Evolutionary conservation across 1,284 basidiomycete species (phyloP).

Genomic region (Vanrija sp.): DNA sequence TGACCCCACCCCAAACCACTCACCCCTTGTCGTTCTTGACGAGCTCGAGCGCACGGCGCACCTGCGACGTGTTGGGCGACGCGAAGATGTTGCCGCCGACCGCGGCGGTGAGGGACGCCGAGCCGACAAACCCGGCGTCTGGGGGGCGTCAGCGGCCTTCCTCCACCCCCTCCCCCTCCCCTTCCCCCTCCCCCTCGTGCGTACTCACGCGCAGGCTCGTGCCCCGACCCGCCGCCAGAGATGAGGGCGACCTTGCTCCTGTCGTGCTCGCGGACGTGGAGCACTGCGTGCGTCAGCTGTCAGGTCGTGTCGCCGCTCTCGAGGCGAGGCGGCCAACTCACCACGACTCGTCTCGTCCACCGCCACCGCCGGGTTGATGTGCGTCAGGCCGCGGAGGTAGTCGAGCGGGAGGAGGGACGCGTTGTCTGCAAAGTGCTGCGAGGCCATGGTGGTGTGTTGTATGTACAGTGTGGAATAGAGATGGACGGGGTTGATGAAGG

Average conservation of each 20-base stretch:
- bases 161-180: background rate
- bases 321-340: constrained; percentile 2
- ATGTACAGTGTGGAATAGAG: background rate
- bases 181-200: background rate
- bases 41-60: constrained; percentile 71
- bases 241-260: constrained; percentile 71
- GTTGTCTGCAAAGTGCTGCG: constrained; percentile 68
- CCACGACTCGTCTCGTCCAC: constrained; percentile 55
- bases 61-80: constrained; percentile 78
- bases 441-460: constrained; percentile 9
- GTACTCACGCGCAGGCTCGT: constrained; percentile 66
- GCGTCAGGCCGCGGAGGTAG: constrained; percentile 66
- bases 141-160: background rate
- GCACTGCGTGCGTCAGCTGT: constrained; percentile 20
- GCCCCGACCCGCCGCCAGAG: constrained; percentile 85
- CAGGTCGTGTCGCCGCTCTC: background rate
- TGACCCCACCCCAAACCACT: constrained; percentile 18
- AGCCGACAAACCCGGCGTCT: constrained; percentile 72
- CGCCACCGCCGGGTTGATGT: constrained; percentile 62
- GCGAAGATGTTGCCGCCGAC: constrained; percentile 85
- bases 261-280: constrained; percentile 59
- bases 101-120: constrained; percentile 76
- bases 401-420: constrained; percentile 67
- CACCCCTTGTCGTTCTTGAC: constrained; percentile 73
- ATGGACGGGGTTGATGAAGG: background rate